These are phyloP conservation scores for Eragrostis tef DNA, from an alignment of 202 grass and related monocot species.

Conservation along the genomic window DNA sequence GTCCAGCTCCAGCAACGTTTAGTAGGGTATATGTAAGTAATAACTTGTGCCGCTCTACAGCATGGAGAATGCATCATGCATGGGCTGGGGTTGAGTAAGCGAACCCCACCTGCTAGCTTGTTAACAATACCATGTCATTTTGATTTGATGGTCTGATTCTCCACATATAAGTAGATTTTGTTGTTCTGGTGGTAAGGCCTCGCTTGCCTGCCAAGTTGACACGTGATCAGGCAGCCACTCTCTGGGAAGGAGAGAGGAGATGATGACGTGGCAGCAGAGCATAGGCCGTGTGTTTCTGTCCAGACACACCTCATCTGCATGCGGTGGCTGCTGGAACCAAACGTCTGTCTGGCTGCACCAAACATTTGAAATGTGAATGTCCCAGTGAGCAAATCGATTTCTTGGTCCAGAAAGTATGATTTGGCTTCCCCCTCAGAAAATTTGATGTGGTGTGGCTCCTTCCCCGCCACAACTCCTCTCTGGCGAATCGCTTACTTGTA, in stretches of 20 bases:
- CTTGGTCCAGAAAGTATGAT: not conserved
- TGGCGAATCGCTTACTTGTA: not conserved
- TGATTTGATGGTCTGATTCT: no score
- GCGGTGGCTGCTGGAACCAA: not conserved
- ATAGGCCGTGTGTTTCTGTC: conserved; percentile 42
- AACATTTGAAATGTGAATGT: no score
- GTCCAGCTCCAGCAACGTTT: no score
- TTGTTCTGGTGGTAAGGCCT: no score
- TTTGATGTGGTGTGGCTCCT: conserved; percentile 22
- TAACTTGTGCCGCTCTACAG: no score
- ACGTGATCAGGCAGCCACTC: not conserved
- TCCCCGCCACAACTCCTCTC: not conserved
- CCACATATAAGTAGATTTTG: no score
- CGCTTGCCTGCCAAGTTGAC: no score
- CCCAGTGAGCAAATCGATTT: conserved; percentile 7
- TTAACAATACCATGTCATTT: no score
- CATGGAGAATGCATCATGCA: no score
- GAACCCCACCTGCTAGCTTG: no score
- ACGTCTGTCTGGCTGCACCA: not conserved
- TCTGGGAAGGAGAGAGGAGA: not conserved
- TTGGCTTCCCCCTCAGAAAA: not conserved
- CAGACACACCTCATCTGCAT: conserved; percentile 52
- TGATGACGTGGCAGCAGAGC: conserved; percentile 21
- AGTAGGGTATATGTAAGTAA: no score
- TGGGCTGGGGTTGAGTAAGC: no score